Evolutionary conservation across 1,284 basidiomycete genomes (phyloP), one percentile per base, ranked within the genome.

Genomic region (Papiliotrema laurentii): DNA sequence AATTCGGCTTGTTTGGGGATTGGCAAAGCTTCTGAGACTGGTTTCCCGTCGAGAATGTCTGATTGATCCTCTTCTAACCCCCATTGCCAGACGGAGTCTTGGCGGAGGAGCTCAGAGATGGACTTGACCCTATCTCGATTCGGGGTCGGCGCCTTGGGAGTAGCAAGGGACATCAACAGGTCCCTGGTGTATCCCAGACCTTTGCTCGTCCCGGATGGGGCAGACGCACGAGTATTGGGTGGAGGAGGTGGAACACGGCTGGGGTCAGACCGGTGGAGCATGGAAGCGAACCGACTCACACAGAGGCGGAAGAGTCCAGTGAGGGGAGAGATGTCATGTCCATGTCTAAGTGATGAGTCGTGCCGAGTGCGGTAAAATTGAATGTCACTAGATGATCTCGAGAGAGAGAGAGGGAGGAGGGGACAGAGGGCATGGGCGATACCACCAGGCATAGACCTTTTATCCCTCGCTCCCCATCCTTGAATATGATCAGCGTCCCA

Each of bases 151-250:
- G 41, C 24, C 14, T 37, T 21, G 11, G 47, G 47, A 6, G 40
- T 49, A 21, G 40, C 41, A 26, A 49, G 41, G 4, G 47, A 43
- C 9, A 49, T 14, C 4, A 49, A 35, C 18, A 43, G 9, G 26
- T 49, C 13, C 10, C 37, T 10, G 10, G 40, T 41, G 47, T 49
- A 49, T n/a, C n/a, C n/a, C n/a, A n/a, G n/a, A n/a, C n/a, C n/a
- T n/a, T n/a, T n/a, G n/a, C n/a, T n/a, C 37, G n/a, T 13, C 22
- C 5, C 25, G 37, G 37, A 9, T 33, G 30, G n/a, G n/a, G 10
- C 30, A 16, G 30, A 10, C n/a, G 10, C n/a, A 33, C 9, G 9
- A 16, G 30, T 10, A 16, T 10, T 33, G 30, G n/a, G 30, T 33
- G 30, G n/a, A 10, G 30, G 30, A 33, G 30, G 30, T 33, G 30